These are phyloP conservation scores for Nicotiana attenuata DNA, from an alignment of 257 asterid species.

Conservation along the genomic window DNA sequence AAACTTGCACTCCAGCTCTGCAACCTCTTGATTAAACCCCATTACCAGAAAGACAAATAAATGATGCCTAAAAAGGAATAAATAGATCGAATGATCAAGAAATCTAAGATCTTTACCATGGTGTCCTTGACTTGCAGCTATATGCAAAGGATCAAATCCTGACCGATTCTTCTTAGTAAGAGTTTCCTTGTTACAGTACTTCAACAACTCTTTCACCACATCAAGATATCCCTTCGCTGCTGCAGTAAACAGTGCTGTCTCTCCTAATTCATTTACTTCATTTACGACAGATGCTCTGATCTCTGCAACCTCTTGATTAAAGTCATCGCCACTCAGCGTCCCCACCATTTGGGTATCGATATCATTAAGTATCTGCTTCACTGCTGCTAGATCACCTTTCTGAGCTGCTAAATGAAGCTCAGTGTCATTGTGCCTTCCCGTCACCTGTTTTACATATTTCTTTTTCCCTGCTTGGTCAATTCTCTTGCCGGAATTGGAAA, in stretches of 20 bases:
- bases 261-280: slow-evolving; percentile 46
- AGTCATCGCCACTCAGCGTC: slow-evolving; percentile 35
- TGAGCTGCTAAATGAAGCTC: slow-evolving; percentile 56
- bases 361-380: slow-evolving; percentile 38
- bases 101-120: slow-evolving; percentile 25
- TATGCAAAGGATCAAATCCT: slow-evolving; percentile 42
- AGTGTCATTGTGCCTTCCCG: slow-evolving; percentile 50
- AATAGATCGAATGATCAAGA: neutral
- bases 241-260: slow-evolving; percentile 42
- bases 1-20: no score
- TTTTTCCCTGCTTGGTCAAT: slow-evolving; percentile 53
- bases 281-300: slow-evolving; percentile 45
- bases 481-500: slow-evolving; percentile 49
- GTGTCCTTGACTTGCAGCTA: slow-evolving; percentile 50
- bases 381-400: slow-evolving; percentile 41
- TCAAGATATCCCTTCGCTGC: slow-evolving; percentile 48
- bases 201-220: slow-evolving; percentile 40
- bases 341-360: slow-evolving; percentile 44
- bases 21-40: no score
- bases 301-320: slow-evolving; percentile 48
- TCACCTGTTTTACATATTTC: slow-evolving; percentile 52
- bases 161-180: slow-evolving; percentile 42
- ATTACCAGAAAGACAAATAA: neutral
- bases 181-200: slow-evolving; percentile 38
- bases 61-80: neutral